These are phyloP conservation scores for Populus nigra DNA, from an alignment of 345 rosid genomes.

Conservation along the genomic window DNA sequence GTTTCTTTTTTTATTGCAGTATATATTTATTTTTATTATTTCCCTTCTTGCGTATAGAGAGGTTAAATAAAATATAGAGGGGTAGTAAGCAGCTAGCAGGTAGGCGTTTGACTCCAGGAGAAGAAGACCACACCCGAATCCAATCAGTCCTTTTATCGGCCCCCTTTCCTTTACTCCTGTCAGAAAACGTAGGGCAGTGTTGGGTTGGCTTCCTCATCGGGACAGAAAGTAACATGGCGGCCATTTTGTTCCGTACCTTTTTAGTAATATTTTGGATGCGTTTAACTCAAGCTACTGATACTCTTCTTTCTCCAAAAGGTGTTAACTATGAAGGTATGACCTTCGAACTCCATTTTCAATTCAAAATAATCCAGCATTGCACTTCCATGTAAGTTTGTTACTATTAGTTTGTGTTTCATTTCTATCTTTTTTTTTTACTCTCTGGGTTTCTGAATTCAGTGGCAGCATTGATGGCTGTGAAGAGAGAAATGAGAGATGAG, in stretches of 20 bases:
- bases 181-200: constrained; percentile 4
- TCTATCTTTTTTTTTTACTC: neutral
- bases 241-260: constrained; percentile 26
- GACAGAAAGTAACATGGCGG: constrained; percentile 20
- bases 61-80: neutral
- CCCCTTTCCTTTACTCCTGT: constrained; percentile 8
- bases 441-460: constrained; percentile 35
- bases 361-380: neutral
- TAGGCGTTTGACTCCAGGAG: constrained; percentile 2
- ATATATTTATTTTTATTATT: too few relatives aligned
- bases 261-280: constrained; percentile 27
- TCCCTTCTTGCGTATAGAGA: neutral
- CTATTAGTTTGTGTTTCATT: neutral
- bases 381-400: neutral
- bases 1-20: neutral
- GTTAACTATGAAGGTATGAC: constrained; percentile 85
- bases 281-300: constrained; percentile 42
- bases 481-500: constrained; percentile 70
- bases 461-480: constrained; percentile 88
- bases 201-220: constrained; percentile 23
- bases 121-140: neutral
- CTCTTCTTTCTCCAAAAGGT: constrained; percentile 91
- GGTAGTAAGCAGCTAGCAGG: neutral
- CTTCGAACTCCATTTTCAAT: neutral
- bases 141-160: neutral